These are phyloP conservation scores for Phoenix dactylifera DNA, from an alignment of 176 grass and related monocot species.

Conservation along the genomic window DNA sequence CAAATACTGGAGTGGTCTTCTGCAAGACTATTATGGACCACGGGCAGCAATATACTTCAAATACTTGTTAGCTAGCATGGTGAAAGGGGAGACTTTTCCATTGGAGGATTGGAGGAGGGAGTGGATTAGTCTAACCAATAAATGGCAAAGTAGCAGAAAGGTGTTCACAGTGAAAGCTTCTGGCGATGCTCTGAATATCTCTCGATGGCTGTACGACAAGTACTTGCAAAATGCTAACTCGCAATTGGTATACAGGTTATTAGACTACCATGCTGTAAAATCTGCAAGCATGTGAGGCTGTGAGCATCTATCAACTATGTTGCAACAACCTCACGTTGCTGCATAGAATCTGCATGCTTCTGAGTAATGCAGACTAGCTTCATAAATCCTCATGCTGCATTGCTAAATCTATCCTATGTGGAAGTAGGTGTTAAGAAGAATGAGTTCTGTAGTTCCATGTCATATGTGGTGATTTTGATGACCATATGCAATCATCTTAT, in stretches of 20 bases:
- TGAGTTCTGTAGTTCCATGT: no score
- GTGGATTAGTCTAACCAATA: constrained; percentile 72
- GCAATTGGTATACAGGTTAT: neutral
- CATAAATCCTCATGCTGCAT: no score
- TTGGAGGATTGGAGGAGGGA: constrained; percentile 62
- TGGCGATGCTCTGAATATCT: constrained; percentile 50
- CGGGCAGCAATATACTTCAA: constrained; percentile 72
- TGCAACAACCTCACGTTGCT: no score
- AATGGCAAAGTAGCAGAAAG: constrained; percentile 58
- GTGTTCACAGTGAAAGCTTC: constrained; percentile 33
- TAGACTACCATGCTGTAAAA: neutral
- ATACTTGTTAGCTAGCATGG: constrained; percentile 45
- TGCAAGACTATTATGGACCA: constrained; percentile 59
- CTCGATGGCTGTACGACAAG: constrained; percentile 33
- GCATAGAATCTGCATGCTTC: no score
- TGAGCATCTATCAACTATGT: neutral
- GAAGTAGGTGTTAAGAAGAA: no score
- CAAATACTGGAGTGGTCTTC: constrained; percentile 82
- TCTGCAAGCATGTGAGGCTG: constrained; percentile 15
- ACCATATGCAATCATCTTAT: no score
- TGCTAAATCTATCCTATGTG: no score
- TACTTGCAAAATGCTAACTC: constrained; percentile 21
- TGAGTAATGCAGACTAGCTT: no score
- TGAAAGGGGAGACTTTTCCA: constrained; percentile 36
- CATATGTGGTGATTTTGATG: no score